Percentiles rank a stretch among this genome's conserved stretches.
Conservation (phyloP, 352 stramenopile species). For the Phytopythium ostracodes region DNA sequence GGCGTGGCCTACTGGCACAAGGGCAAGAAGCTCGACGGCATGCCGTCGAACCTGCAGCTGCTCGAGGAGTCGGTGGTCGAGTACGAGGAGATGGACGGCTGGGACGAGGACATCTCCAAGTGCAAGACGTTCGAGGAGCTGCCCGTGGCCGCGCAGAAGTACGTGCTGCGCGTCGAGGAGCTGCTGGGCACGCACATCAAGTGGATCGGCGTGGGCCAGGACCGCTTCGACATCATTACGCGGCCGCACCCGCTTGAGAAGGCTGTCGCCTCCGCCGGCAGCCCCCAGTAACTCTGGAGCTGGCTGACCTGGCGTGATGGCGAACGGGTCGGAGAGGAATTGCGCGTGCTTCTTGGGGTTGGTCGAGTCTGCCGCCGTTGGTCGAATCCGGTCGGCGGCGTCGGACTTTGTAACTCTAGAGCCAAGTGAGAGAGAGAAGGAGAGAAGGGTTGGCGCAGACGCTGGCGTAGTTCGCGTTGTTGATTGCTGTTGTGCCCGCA, state of each 20-base stretch:
- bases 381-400: not conserved
- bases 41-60: constrained; percentile 93
- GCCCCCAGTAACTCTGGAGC: constrained; percentile 1
- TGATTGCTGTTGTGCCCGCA: not conserved
- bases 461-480: not conserved
- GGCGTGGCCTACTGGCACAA: constrained; percentile 95
- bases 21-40: constrained; percentile 91
- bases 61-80: constrained; percentile 93
- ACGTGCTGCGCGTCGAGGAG: constrained; percentile 97
- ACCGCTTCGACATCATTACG: constrained; percentile 94
- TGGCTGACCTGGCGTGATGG: not conserved
- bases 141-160: constrained; percentile 93
- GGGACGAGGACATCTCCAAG: constrained; percentile 96
- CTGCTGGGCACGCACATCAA: constrained; percentile 95
- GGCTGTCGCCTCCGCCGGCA: constrained; percentile 19
- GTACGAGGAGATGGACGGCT: constrained; percentile 93
- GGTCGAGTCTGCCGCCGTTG: not conserved
- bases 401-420: not conserved
- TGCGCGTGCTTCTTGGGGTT: not conserved
- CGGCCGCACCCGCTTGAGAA: constrained; percentile 74
- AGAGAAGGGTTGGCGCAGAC: not conserved
- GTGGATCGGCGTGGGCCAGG: constrained; percentile 98
- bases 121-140: constrained; percentile 97
- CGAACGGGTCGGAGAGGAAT: not conserved
- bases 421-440: not conserved